Evolutionary conservation across 768 basidiomycete genomes (phyloP), one percentile per base, ranked within the genome.

Genomic region (Sutorius australiensis): DNA sequence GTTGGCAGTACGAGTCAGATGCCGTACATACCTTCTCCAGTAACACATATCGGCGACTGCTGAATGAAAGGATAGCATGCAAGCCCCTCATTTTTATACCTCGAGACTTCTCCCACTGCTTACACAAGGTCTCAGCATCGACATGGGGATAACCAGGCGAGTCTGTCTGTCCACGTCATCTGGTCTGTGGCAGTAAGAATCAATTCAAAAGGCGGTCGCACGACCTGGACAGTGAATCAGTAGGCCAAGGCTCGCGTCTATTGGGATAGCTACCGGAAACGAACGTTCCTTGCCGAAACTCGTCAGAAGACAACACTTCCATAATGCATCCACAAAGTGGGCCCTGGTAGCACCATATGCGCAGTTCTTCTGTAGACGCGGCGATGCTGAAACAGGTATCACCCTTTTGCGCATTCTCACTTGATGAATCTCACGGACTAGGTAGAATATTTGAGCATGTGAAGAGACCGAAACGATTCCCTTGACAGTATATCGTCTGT

Each of bases 1-100:
- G 16, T 31, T 14, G 30, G 51, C 11, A 27, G 46, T 12, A 51
- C 27, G 16, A 30, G 46, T 28, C 16, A 46, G 33, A 46, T 31
- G 46, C 31, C 39, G 41, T 17, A 62, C 81, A 72, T 57, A 83
- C 82, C 79, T 75, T 62, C 82, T 77, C 72, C 74, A 82, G 63
- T 77, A 80, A 69, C 82, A 84, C 83, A 84, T 84, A 19, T 24
- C 39, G 51, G 57, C 37, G 51, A 58, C 40, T 13, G n/a, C 54
- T 50, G 56, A 55, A 31, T 50, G 54, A 36, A 46, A 38, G 28
- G 40, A 24, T 21, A 41, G 37, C 37, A 43, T 43, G 48, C 38
- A 13, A 41, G 46, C 33, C 43, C 31, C 33, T 56, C 51, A 54
- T 57, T 67, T 68, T 69, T 68, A 68, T 68, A 68, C 57, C 46